phyloP scores from a whole-genome alignment of 768 basidiomycete genomes.

The Pisolithus tinctorius region DNA sequence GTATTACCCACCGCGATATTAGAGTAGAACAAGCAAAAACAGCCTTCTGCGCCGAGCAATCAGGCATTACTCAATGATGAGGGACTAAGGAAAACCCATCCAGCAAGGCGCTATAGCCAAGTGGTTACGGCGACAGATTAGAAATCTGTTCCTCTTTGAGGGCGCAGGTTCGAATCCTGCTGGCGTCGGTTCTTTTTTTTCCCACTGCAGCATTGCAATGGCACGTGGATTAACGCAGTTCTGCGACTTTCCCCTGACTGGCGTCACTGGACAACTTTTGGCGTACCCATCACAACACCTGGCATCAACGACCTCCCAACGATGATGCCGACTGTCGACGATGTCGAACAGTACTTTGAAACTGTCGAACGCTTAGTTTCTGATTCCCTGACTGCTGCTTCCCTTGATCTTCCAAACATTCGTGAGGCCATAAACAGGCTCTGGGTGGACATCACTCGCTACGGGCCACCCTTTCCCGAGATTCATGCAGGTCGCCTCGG shows the following conservation, averaged over 20 bases:
- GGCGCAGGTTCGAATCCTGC: constrained; percentile 67
- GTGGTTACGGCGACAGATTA: constrained; percentile 78
- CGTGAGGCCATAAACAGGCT: constrained; percentile 61
- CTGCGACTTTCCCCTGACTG: background rate
- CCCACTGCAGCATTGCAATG: background rate
- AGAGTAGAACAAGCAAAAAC: constrained; percentile 10
- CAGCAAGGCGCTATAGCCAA: constrained; percentile 62
- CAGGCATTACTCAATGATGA: background rate
- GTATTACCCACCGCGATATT: background rate
- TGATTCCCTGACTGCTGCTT: constrained; percentile 47
- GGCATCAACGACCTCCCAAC: background rate
- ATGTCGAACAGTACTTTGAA: constrained; percentile 65
- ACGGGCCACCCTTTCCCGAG: constrained; percentile 55
- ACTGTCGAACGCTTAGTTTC: constrained; percentile 58
- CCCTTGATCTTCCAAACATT: constrained; percentile 55
- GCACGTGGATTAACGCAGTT: background rate
- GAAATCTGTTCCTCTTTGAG: constrained; percentile 68
- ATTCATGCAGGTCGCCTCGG: constrained; percentile 61
- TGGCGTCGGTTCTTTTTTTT: constrained; percentile 39
- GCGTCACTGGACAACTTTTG: background rate
- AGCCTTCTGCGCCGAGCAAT: background rate
- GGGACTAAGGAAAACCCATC: background rate
- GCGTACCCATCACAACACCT: background rate
- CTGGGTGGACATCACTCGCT: constrained; percentile 76
- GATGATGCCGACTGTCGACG: constrained; percentile 45